phyloP scores from a whole-genome alignment of 805 yeast genomes.

The Torulaspora delbrueckii region DNA sequence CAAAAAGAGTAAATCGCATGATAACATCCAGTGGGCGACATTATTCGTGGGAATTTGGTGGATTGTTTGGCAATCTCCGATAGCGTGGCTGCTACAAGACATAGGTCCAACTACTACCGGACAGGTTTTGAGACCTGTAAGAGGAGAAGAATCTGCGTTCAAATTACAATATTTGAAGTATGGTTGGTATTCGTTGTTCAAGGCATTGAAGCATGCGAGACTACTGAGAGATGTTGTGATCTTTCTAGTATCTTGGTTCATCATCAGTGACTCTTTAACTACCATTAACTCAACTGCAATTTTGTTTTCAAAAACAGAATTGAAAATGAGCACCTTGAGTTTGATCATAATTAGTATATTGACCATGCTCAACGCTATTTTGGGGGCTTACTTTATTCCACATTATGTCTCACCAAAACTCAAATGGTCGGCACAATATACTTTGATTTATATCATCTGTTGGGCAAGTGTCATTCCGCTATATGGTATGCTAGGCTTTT shows the following conservation, averaged over 20 bases:
- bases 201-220: slow-evolving; percentile 56
- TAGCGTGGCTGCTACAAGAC: slow-evolving; percentile 41
- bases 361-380: slow-evolving; percentile 61
- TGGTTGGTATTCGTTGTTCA: slow-evolving; percentile 59
- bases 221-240: slow-evolving; percentile 59
- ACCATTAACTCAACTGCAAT: slow-evolving; percentile 79
- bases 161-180: slow-evolving; percentile 33
- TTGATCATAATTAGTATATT: slow-evolving; percentile 61
- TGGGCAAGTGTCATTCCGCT: slow-evolving; percentile 66
- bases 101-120: slow-evolving; percentile 3
- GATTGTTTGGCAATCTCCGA: slow-evolving; percentile 64
- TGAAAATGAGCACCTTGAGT: slow-evolving; percentile 62
- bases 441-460: slow-evolving; percentile 48
- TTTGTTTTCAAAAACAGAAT: slow-evolving; percentile 64
- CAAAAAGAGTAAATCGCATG: slow-evolving; percentile 33
- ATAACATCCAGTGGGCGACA: slow-evolving; percentile 50
- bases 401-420: slow-evolving; percentile 36
- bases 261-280: slow-evolving; percentile 67
- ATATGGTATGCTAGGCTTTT: slow-evolving; percentile 67
- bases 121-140: not conserved
- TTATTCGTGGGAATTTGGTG: slow-evolving; percentile 72
- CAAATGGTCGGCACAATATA: slow-evolving; percentile 43
- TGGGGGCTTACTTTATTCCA: slow-evolving; percentile 60
- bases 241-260: slow-evolving; percentile 69
- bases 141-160: not conserved